These are phyloP conservation scores for Aspergillus terreus DNA, from an alignment of 2,329 filamentous ascomycete genomes.

Conservation along the genomic window DNA sequence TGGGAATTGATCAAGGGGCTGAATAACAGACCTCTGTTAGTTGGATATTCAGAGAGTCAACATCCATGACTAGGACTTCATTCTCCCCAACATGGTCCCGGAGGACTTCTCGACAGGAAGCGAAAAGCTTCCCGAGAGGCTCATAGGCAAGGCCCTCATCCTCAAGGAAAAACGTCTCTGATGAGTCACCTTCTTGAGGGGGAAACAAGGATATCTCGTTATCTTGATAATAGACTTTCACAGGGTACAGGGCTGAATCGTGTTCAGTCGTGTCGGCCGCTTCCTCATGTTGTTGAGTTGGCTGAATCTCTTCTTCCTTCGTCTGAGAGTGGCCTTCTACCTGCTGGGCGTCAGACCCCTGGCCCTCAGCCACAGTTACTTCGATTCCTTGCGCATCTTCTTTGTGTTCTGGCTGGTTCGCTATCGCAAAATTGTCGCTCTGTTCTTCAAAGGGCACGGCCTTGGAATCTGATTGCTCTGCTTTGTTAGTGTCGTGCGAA, in stretches of 20 bases:
- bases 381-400: slow-evolving; percentile 13
- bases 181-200: slow-evolving; percentile 49
- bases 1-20: slow-evolving; percentile 2
- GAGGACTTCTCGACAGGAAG: slow-evolving; percentile 53
- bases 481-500: slow-evolving; percentile 19
- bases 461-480: slow-evolving; percentile 12
- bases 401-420: slow-evolving; percentile 11
- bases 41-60: slow-evolving; percentile 54
- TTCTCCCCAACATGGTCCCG: slow-evolving; percentile 53
- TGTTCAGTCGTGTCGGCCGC: slow-evolving; percentile 5
- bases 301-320: slow-evolving; percentile 6
- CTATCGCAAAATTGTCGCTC: slow-evolving; percentile 2
- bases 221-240: slow-evolving; percentile 54
- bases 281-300: slow-evolving; percentile 10
- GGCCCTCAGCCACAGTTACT: slow-evolving; percentile 7
- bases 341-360: slow-evolving; percentile 5
- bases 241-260: slow-evolving; percentile 37
- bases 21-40: slow-evolving; percentile 55
- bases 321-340: background rate
- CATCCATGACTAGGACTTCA: slow-evolving; percentile 55
- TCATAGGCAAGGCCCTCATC: slow-evolving; percentile 53
- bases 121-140: slow-evolving; percentile 54
- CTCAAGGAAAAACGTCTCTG: slow-evolving; percentile 55
- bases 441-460: slow-evolving; percentile 3
- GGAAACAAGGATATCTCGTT: slow-evolving; percentile 58